These are phyloP conservation scores for Cryptosporidium ryanae DNA, from an alignment of 169 alveolate species.

Conservation along the genomic window DNA sequence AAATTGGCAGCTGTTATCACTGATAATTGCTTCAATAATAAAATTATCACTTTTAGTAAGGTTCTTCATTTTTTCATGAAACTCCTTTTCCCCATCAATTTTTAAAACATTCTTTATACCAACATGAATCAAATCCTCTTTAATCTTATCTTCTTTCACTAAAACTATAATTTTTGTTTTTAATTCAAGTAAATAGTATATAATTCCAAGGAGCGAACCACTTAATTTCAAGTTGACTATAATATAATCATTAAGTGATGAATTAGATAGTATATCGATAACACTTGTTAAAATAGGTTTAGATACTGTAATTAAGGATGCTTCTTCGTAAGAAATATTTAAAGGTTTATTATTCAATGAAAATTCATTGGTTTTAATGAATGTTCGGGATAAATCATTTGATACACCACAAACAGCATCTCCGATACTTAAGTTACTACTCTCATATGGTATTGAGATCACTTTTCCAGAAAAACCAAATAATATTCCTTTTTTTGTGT, in stretches of 20 bases:
- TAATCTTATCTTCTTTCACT: neutral
- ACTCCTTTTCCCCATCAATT: neutral
- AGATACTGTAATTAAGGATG: neutral
- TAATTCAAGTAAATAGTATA: conserved; percentile 5
- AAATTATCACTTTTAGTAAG: neutral
- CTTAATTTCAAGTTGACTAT: neutral
- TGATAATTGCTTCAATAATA: conserved; percentile 2
- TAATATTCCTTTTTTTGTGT: conserved; percentile 2
- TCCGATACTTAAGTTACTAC: conserved; percentile 13
- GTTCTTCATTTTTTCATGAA: neutral
- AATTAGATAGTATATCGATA: conserved; percentile 1
- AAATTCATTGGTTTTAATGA: conserved; percentile 8
- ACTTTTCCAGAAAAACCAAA: conserved; percentile 54
- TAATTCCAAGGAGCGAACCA: neutral
- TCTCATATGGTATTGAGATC: neutral
- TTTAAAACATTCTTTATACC: conserved; percentile 19
- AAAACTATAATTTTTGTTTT: neutral
- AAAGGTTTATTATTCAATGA: conserved; percentile 5
- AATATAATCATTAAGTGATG: neutral
- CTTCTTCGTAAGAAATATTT: conserved; percentile 37
- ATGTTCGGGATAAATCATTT: neutral
- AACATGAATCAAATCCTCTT: conserved; percentile 8
- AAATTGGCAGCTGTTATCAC: neutral
- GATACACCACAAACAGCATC: conserved; percentile 27
- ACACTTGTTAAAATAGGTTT: conserved; percentile 3